Evolutionary conservation across 129 eudicot species (phyloP).

Genomic region (Saposhnikovia divaricata): DNA sequence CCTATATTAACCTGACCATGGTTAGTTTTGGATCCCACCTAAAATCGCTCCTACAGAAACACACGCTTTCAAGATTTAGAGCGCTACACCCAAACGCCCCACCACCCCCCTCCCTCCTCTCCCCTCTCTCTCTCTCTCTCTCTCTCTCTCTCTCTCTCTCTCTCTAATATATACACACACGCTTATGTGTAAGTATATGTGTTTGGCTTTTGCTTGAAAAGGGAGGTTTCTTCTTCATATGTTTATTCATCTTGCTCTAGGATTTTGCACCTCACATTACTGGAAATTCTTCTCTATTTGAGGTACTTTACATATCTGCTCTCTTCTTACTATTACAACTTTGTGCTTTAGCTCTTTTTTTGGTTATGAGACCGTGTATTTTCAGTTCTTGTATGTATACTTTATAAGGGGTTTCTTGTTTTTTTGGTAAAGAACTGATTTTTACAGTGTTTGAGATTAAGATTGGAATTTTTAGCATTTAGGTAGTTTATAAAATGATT

Average conservation of each 20-base stretch:
- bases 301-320: background rate
- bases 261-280: background rate
- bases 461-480: background rate
- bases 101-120: too few species aligned
- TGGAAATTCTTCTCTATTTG: background rate
- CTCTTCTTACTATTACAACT: background rate
- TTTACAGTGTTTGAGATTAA: background rate
- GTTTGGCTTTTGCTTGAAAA: conserved; percentile 1
- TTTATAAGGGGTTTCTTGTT: background rate
- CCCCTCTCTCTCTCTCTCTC: background rate
- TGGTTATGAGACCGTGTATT: background rate
- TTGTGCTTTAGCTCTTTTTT: background rate
- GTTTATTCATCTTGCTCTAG: background rate
- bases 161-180: background rate
- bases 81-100: background rate
- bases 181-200: background rate
- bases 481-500: background rate
- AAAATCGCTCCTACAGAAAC: background rate
- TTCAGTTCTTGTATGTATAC: background rate
- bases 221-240: background rate
- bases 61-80: conserved; percentile 6
- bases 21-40: background rate
- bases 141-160: background rate
- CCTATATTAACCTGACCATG: background rate
- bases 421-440: background rate